phyloP scores from a whole-genome alignment of 2,329 filamentous ascomycete species.

The Diaporthe citri region DNA sequence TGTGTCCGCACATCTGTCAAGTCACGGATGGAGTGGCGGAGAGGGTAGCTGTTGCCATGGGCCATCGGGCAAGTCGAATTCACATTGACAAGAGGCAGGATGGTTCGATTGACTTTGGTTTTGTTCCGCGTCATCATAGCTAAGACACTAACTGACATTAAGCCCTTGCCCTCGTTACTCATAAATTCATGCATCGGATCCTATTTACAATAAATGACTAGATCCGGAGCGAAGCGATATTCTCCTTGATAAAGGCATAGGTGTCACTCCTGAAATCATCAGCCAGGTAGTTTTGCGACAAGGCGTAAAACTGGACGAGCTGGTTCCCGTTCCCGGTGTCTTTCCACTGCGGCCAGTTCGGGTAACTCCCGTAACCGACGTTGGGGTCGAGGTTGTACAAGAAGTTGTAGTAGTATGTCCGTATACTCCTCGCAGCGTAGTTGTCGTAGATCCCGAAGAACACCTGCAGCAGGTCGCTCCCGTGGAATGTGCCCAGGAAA shows the following conservation, averaged over 20 bases:
- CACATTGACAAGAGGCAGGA: not conserved
- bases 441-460: constrained; percentile 76
- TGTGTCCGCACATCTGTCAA: not conserved
- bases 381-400: constrained; percentile 80
- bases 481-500: constrained; percentile 82
- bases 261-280: constrained; percentile 54
- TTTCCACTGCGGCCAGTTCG: constrained; percentile 59
- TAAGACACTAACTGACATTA: not conserved
- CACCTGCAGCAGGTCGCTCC: constrained; percentile 75
- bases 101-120: not conserved
- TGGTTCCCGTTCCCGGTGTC: constrained; percentile 52
- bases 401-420: constrained; percentile 81
- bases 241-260: constrained; percentile 43
- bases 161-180: not conserved
- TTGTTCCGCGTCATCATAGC: not conserved
- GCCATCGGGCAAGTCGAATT: not conserved
- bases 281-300: constrained; percentile 44
- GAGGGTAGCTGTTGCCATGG: not conserved
- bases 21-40: not conserved
- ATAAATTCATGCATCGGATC: not conserved
- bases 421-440: constrained; percentile 70
- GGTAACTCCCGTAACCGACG: constrained; percentile 55
- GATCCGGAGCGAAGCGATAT: constrained; percentile 40
- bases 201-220: not conserved
- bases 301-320: constrained; percentile 61